phyloP scores from a whole-genome alignment of 495 filamentous ascomycete species.

The Neurospora sp. region DNA sequence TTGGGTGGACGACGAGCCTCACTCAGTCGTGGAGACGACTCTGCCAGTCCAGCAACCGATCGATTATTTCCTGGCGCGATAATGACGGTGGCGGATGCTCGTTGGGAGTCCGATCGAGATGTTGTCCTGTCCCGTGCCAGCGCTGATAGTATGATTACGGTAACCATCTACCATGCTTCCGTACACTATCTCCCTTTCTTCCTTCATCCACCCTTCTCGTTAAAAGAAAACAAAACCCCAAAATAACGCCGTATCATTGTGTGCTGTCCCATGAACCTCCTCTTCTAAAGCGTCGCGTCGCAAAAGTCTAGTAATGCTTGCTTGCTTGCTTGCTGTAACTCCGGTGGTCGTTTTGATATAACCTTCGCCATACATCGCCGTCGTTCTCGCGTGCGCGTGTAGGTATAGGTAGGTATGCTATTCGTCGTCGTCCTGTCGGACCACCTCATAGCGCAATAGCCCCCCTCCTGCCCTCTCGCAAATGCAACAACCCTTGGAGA shows the following conservation, averaged over 20 bases:
- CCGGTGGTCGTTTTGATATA: too few relatives aligned
- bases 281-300: background rate
- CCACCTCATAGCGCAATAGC: constrained; percentile 59
- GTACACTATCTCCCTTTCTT: background rate
- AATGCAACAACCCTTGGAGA: constrained; percentile 71
- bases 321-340: background rate
- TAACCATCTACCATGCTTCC: background rate
- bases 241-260: constrained; percentile 15
- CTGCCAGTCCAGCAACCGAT: background rate
- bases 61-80: background rate
- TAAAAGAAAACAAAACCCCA: background rate
- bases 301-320: background rate
- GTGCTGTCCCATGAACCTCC: background rate
- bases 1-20: background rate
- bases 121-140: too few relatives aligned
- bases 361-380: background rate
- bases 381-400: background rate
- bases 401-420: background rate
- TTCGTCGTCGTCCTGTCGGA: background rate
- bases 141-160: too few relatives aligned
- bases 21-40: background rate
- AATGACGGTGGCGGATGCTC: background rate
- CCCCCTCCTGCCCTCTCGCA: constrained; percentile 65
- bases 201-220: background rate
- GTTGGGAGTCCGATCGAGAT: background rate